Evolutionary conservation across 2,329 filamentous ascomycete species (phyloP), one percentile per base, ranked within the genome.

Genomic region (Calycina herbarum): DNA sequence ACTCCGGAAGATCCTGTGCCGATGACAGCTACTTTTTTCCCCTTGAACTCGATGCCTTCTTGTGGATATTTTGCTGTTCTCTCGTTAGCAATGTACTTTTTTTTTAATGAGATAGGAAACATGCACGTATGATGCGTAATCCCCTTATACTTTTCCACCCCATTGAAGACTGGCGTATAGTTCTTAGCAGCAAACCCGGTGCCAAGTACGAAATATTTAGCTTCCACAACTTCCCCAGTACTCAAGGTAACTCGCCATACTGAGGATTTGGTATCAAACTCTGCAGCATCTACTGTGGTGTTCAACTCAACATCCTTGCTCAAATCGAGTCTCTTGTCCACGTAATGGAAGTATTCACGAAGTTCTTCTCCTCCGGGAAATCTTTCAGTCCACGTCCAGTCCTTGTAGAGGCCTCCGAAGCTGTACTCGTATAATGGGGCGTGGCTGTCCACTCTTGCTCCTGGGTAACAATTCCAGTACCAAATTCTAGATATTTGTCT

Each of bases 1-100:
- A 74, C 67, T 20, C 73, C 73, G 27, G 71, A 71, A 3, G 73
- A 69, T 7, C 73, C 73, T 6, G 71, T 86, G 8, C 85, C 85
- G 60, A 87, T 84, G n/a, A 87, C 77, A 2, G 81, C 83, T 7
- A 86, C 80, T 0, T 76, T 79, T 72, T 86, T 86, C 66, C 78
- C 80, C n/a, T 77, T 72, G 64, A 80, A 79, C 60, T 84, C 79
- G 51, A 84, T 82, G 20, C 78, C 73, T 35, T 81, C 64, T 58
- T 73, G 61, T 20, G 67, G 66, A 8, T 61, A 67, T 59, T 62
- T 59, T 20, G 67, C 65, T 66, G 20, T 10, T 51, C 4, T 24
- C 8, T 24, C 10, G 10, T 51, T 27, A 51, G 20, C 20, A 2
- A 27, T 51, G 7, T 24, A 20, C 20, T 5, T 1, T 2, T 2